Evolutionary conservation across 1,139 yeast species (phyloP).

Genomic region (Taiozyma sp.): DNA sequence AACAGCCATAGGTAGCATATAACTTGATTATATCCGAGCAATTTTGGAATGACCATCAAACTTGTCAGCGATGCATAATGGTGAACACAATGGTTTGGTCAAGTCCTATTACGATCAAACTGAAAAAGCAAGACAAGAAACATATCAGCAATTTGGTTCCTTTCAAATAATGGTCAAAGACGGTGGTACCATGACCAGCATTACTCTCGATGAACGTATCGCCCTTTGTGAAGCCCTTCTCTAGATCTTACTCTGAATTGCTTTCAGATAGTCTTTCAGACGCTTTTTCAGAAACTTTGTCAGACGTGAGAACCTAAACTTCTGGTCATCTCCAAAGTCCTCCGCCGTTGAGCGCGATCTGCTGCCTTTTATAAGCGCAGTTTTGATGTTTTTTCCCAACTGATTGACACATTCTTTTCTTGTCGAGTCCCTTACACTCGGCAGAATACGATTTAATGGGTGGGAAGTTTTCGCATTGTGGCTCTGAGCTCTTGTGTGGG

Average conservation of each 20-base stretch:
- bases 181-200: constrained; percentile 54
- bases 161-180: constrained; percentile 41
- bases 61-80: constrained; percentile 46
- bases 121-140: constrained; percentile 39
- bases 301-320: neutral
- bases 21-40: constrained; percentile 60
- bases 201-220: constrained; percentile 24
- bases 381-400: neutral
- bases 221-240: neutral
- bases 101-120: constrained; percentile 56
- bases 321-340: neutral
- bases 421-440: neutral
- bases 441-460: neutral
- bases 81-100: constrained; percentile 63
- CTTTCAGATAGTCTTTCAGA: neutral
- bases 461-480: neutral
- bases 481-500: neutral
- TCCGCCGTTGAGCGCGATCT: neutral
- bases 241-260: neutral
- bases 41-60: constrained; percentile 49
- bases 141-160: constrained; percentile 40
- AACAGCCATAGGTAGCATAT: constrained; percentile 52
- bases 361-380: neutral
- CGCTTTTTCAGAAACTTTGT: neutral
- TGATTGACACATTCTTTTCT: neutral